A percentile compares a stretch with the other conserved stretches of the same genome.
phyloP scores from a whole-genome alignment of 139 green algal genomes.

The Pseudopediastrum boryanum region DNA sequence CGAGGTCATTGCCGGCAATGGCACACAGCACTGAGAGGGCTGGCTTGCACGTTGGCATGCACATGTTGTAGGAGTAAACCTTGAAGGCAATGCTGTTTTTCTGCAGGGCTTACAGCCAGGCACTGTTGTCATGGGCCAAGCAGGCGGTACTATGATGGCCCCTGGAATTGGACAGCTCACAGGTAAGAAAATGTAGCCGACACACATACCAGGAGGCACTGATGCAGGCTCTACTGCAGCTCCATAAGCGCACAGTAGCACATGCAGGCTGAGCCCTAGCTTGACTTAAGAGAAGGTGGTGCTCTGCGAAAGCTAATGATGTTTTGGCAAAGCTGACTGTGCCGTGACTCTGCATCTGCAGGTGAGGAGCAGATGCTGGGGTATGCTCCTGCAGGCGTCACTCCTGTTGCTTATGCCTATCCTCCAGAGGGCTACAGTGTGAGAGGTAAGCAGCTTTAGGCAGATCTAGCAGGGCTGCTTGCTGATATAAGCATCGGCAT shows the following conservation, averaged over 20 bases:
- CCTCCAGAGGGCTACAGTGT: slow-evolving; percentile 17
- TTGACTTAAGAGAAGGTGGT: background rate
- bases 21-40: no score
- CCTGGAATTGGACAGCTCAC: no score
- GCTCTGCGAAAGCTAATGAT: background rate
- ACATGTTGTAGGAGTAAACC: no score
- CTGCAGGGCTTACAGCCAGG: no score
- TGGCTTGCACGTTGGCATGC: no score
- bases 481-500: no score
- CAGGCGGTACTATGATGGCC: no score
- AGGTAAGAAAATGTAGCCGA: no score
- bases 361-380: slow-evolving; percentile 27
- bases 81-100: no score
- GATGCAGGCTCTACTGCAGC: background rate
- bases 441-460: slow-evolving; percentile 21
- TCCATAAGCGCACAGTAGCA: background rate
- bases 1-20: no score
- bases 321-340: background rate
- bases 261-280: background rate
- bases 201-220: background rate
- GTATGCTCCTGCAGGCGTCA: slow-evolving; percentile 28
- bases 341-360: background rate
- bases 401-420: slow-evolving; percentile 31
- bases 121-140: no score
- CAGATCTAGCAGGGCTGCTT: no score